Percentiles rank a stretch among this genome's conserved stretches.
Conservation (phyloP, 441 rosid genomes). For the Cnidoscolus chayamansa region DNA sequence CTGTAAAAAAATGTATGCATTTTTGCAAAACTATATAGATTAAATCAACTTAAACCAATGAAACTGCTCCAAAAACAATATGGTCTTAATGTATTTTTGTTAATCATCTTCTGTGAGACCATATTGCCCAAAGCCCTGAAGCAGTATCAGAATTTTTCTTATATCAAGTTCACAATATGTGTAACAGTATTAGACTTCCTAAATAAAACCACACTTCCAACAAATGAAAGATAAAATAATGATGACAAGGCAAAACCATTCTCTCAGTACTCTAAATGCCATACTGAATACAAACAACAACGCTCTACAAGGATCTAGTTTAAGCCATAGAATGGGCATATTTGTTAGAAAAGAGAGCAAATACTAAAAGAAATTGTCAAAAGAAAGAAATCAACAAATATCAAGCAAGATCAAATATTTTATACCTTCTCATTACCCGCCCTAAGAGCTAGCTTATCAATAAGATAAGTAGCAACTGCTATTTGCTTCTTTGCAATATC, state of each 20-base stretch:
- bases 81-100: neutral
- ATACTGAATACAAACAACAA: neutral
- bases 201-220: neutral
- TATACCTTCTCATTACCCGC: constrained; percentile 99
- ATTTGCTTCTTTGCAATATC: constrained; percentile 79
- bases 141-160: neutral
- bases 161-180: neutral
- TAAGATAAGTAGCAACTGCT: constrained; percentile 98
- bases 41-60: neutral
- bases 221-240: neutral
- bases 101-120: neutral
- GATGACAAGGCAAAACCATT: neutral
- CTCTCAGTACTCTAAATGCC: neutral
- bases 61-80: neutral
- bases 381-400: neutral
- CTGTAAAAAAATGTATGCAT: too few species aligned
- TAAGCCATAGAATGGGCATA: too few species aligned
- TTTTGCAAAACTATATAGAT: neutral
- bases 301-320: too few species aligned
- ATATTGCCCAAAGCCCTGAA: neutral
- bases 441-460: constrained; percentile 95
- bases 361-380: neutral
- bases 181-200: neutral
- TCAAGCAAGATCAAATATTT: constrained; percentile 3
- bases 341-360: neutral